These are phyloP conservation scores for Ogataea kodamae DNA, from an alignment of 805 yeast species.

Conservation along the genomic window DNA sequence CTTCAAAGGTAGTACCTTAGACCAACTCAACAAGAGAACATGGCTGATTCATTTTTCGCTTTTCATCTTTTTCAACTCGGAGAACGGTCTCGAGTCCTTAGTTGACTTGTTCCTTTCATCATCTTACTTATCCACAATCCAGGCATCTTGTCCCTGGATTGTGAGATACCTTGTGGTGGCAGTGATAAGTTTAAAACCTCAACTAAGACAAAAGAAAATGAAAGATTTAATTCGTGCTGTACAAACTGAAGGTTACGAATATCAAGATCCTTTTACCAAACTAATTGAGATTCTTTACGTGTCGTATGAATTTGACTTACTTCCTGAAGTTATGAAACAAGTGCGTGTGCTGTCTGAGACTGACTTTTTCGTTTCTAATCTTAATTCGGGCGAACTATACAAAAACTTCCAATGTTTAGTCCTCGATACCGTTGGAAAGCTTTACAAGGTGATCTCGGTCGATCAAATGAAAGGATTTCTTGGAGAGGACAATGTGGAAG, in stretches of 20 bases:
- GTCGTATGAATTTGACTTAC: constrained; percentile 55
- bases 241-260: constrained; percentile 61
- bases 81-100: constrained; percentile 49
- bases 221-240: constrained; percentile 57
- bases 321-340: constrained; percentile 45
- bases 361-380: constrained; percentile 56
- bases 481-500: constrained; percentile 25
- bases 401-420: constrained; percentile 24
- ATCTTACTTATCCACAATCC: constrained; percentile 61
- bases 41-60: constrained; percentile 71
- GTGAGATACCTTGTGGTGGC: constrained; percentile 62
- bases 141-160: constrained; percentile 71
- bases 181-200: constrained; percentile 39
- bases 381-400: constrained; percentile 28
- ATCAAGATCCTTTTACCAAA: constrained; percentile 59
- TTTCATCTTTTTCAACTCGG: constrained; percentile 56
- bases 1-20: constrained; percentile 46
- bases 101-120: constrained; percentile 57
- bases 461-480: constrained; percentile 20
- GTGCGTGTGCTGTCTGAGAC: constrained; percentile 46
- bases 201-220: constrained; percentile 46
- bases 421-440: constrained; percentile 26
- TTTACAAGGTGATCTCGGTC: constrained; percentile 23
- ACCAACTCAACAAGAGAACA: constrained; percentile 58
- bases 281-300: constrained; percentile 53